Base-by-base conservation (phyloP, 176 grass and related monocot species). In the Oryza rufipogon region DNA sequence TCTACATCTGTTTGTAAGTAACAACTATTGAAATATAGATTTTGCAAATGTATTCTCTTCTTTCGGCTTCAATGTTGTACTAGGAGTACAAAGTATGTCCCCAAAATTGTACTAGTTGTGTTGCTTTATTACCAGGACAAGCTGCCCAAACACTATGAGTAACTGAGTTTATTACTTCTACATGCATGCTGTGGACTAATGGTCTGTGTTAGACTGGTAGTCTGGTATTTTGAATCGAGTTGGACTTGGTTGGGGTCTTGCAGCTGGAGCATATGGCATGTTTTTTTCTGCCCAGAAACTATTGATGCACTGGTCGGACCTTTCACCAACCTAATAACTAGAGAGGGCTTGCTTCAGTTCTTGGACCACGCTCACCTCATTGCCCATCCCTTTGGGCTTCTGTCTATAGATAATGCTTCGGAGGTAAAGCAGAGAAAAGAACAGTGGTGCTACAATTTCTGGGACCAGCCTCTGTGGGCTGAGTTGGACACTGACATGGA, bases 301-400 rank as follows among this genome's bases (percentile, higher is more conserved):
- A 84, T 88, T 84, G 68, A 84, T 88, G 76, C 75, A 74, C 56
- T 36, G 81, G 81, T 84, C 68, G 68, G 75, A 23, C 23, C 73
- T 79, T 83, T 84, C 86, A 88, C 58, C 58, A 78, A 30, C 54
- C 56, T 73, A 66, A 71, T 77, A 63, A 77, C 74, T 26, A 19
- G 64, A 25, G 64, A 52, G n/a, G 81, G 47, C 20, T 70, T 82
- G 71, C 72, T 48, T 20, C 38, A 47, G 46, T 79, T 20, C 75
- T 49, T 78, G 80, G 80, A 67, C 86, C 80, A 88, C 66, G 26
- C 38, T 64, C 73, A 15, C 39, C 42, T 34, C 80, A 66, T 32
- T 88, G 80, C 67, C 74, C 73, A 78, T 78, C 44, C 66, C 65
- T 44, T 70, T 70, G 67, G 52, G 74, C 67, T 78, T 88, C 80